Conservation (phyloP, 805 yeast genomes). For the Kodamaea kaohsiungensis region DNA sequence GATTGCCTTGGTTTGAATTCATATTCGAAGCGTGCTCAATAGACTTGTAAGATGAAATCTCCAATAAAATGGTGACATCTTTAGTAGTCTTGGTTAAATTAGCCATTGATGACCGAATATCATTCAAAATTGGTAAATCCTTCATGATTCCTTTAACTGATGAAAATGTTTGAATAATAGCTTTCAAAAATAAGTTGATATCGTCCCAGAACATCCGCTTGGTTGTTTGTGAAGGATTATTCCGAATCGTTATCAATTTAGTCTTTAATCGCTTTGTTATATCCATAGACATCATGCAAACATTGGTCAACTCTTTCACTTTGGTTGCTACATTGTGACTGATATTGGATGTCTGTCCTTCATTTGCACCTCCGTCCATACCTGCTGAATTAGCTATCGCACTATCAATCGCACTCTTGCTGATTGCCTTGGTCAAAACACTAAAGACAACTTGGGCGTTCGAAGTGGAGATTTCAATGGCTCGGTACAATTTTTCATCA, state of each 20-base stretch:
- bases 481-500: constrained; percentile 67
- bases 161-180: constrained; percentile 80
- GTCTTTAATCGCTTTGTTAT: constrained; percentile 65
- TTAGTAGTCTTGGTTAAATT: constrained; percentile 84
- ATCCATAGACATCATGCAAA: constrained; percentile 82
- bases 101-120: constrained; percentile 76
- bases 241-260: constrained; percentile 52
- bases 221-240: constrained; percentile 49
- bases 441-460: constrained; percentile 78
- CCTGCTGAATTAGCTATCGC: constrained; percentile 18
- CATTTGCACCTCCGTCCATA: not conserved
- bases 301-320: constrained; percentile 73
- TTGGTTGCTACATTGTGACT: constrained; percentile 54
- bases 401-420: constrained; percentile 59
- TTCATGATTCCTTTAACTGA: constrained; percentile 80
- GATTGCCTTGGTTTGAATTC: not conserved
- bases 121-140: constrained; percentile 78
- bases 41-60: constrained; percentile 42
- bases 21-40: constrained; percentile 11
- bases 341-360: constrained; percentile 15
- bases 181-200: constrained; percentile 75
- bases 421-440: constrained; percentile 67
- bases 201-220: constrained; percentile 81
- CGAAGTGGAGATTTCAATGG: constrained; percentile 60
- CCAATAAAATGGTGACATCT: constrained; percentile 85